A percentile compares a stretch with the other conserved stretches of the same genome.
phyloP scores from a whole-genome alignment of 352 stramenopile species.

The Blastocystis sp. region DNA sequence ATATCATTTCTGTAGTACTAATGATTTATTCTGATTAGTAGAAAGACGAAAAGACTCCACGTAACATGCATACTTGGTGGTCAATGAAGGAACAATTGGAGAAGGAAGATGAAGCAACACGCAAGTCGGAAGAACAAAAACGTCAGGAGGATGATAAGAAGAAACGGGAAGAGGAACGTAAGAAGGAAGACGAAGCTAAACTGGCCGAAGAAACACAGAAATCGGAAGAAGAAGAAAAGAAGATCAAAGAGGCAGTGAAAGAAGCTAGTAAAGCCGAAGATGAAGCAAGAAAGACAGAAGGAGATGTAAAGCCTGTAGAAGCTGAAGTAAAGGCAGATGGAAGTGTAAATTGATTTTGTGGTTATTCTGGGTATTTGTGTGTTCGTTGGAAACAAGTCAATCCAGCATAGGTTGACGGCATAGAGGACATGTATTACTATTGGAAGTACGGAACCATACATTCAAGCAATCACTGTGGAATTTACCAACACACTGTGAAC shows the following conservation, averaged over 20 bases:
- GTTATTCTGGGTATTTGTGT: not conserved
- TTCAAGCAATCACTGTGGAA: constrained; percentile 81
- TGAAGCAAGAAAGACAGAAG: not conserved
- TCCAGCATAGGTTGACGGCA: constrained; percentile 75
- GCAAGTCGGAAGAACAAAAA: constrained; percentile 61
- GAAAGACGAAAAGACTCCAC: constrained; percentile 49
- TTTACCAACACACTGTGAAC: constrained; percentile 78
- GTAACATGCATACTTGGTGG: constrained; percentile 69
- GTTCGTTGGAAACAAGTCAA: constrained; percentile 50
- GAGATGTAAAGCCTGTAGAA: not conserved
- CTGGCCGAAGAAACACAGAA: constrained; percentile 58
- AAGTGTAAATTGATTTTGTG: constrained; percentile 54
- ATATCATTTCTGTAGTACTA: constrained; percentile 20
- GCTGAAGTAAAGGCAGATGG: constrained; percentile 55
- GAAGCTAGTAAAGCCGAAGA: constrained; percentile 55
- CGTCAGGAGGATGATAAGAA: constrained; percentile 58
- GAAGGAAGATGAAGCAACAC: constrained; percentile 64
- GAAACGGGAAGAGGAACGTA: constrained; percentile 34
- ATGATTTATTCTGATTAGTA: not conserved
- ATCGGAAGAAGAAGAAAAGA: constrained; percentile 22
- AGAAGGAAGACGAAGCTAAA: constrained; percentile 58
- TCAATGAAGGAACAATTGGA: constrained; percentile 67
- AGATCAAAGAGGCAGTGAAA: constrained; percentile 7
- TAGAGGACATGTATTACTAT: constrained; percentile 79
- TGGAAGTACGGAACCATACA: constrained; percentile 80